These are phyloP conservation scores for Phytopythium litorale DNA, from an alignment of 352 stramenopile species.

Conservation along the genomic window DNA sequence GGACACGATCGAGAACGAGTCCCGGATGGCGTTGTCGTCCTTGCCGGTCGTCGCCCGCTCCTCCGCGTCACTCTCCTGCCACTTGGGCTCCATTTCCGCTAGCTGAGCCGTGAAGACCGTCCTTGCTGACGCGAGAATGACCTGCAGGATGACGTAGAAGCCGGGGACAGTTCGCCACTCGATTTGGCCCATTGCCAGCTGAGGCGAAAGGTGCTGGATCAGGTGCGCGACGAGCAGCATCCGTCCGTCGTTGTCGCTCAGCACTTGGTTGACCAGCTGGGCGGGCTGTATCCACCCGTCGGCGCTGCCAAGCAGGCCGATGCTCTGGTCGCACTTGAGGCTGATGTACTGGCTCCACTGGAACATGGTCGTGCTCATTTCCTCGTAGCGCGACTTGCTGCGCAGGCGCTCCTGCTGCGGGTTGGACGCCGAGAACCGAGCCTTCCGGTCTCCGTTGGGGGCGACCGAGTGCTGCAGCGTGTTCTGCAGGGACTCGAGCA, in stretches of 20 bases:
- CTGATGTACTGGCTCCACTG: constrained; percentile 49
- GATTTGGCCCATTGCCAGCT: constrained; percentile 35
- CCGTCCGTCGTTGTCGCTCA: constrained; percentile 29
- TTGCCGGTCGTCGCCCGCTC: constrained; percentile 28
- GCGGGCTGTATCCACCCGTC: constrained; percentile 35
- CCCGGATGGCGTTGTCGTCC: constrained; percentile 19
- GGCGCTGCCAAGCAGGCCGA: constrained; percentile 39
- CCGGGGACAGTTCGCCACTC: constrained; percentile 70
- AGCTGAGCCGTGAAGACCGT: constrained; percentile 40
- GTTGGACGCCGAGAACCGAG: constrained; percentile 8
- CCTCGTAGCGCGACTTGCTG: constrained; percentile 32
- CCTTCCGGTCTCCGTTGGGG: constrained; percentile 12
- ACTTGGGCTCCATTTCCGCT: constrained; percentile 29
- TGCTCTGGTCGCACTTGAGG: constrained; percentile 42
- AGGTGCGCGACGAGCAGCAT: constrained; percentile 50
- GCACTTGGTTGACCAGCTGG: constrained; percentile 27
- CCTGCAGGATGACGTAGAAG: constrained; percentile 33
- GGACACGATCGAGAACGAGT: constrained; percentile 34
- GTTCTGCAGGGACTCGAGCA: constrained; percentile 42
- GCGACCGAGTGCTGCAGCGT: constrained; percentile 6
- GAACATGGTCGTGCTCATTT: constrained; percentile 48
- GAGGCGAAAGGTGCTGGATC: constrained; percentile 47
- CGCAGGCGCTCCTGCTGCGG: constrained; percentile 16
- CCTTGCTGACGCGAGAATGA: constrained; percentile 36
- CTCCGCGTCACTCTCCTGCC: constrained; percentile 27